Evolutionary conservation across 176 grass and related monocot genomes (phyloP).

Genomic region (Lolium rigidum): DNA sequence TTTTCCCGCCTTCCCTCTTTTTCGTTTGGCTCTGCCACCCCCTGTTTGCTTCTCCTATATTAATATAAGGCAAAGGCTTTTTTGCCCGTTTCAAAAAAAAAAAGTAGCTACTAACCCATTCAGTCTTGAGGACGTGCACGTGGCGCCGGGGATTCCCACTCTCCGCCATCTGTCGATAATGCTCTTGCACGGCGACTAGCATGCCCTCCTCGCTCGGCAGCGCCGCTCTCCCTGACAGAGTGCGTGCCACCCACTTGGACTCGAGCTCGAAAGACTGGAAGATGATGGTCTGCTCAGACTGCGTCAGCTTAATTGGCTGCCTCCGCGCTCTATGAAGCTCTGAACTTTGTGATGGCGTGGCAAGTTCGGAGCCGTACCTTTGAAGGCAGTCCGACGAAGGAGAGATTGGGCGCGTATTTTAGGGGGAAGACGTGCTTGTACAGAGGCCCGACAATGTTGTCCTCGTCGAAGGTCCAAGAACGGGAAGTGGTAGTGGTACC

Average conservation of each 20-base stretch:
- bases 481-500: conserved; percentile 62
- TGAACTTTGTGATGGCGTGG: neutral
- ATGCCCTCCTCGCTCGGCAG: conserved; percentile 53
- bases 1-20: too few relatives aligned
- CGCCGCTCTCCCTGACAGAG: conserved; percentile 40
- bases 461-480: conserved; percentile 59
- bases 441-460: conserved; percentile 56
- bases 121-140: conserved; percentile 48
- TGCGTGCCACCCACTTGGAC: too few relatives aligned
- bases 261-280: too few relatives aligned
- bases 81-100: too few relatives aligned
- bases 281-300: too few relatives aligned
- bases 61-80: too few relatives aligned
- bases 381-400: conserved; percentile 43
- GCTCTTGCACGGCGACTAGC: conserved; percentile 39
- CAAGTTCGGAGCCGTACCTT: conserved; percentile 16
- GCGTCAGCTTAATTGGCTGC: too few relatives aligned
- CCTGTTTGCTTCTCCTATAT: too few relatives aligned
- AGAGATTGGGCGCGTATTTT: conserved; percentile 40
- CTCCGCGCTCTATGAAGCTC: too few relatives aligned
- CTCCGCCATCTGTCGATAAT: conserved; percentile 48
- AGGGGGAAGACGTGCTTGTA: conserved; percentile 60
- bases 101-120: conserved; percentile 25
- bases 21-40: too few relatives aligned
- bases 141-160: conserved; percentile 45